A percentile compares a stretch with the other conserved stretches of the same genome.
These are phyloP conservation scores for Gymnopilus dilepis DNA, from an alignment of 768 basidiomycete species.

Conservation along the genomic window DNA sequence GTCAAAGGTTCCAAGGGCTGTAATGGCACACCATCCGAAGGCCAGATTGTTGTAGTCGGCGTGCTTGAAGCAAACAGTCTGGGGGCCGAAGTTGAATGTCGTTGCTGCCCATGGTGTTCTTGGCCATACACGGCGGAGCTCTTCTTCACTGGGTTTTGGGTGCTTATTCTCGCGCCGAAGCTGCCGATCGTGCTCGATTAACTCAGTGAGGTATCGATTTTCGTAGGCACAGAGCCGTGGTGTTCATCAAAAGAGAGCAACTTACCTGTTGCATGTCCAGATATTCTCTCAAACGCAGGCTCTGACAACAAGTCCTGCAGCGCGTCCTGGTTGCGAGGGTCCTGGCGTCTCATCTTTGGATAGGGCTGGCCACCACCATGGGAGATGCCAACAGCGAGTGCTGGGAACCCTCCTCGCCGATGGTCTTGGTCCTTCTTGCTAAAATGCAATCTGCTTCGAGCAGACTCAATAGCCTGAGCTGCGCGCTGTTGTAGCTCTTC, in stretches of 20 bases:
- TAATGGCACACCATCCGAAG: slow-evolving; percentile 34
- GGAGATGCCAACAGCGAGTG: neutral
- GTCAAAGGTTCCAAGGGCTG: slow-evolving; percentile 31
- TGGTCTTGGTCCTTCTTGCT: neutral
- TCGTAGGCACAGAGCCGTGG: neutral
- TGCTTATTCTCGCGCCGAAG: neutral
- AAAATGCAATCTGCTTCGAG: neutral
- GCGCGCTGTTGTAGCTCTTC: neutral
- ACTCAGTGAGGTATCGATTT: neutral
- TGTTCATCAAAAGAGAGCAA: neutral
- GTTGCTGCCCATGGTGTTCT: slow-evolving; percentile 1
- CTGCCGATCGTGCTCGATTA: neutral
- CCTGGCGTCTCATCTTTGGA: neutral
- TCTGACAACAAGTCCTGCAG: neutral
- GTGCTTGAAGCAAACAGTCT: slow-evolving; percentile 22
- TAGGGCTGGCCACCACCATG: neutral
- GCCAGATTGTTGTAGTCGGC: slow-evolving; percentile 36
- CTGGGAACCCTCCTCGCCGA: neutral
- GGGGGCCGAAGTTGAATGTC: slow-evolving; percentile 10
- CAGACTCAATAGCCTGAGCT: neutral
- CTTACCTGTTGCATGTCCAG: slow-evolving; percentile 8
- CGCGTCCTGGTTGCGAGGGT: neutral
- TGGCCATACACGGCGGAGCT: neutral
- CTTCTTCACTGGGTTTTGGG: neutral
- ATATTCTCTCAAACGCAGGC: neutral